Conservation (phyloP, 805 yeast genomes). For the Torulaspora microellipsoides region DNA sequence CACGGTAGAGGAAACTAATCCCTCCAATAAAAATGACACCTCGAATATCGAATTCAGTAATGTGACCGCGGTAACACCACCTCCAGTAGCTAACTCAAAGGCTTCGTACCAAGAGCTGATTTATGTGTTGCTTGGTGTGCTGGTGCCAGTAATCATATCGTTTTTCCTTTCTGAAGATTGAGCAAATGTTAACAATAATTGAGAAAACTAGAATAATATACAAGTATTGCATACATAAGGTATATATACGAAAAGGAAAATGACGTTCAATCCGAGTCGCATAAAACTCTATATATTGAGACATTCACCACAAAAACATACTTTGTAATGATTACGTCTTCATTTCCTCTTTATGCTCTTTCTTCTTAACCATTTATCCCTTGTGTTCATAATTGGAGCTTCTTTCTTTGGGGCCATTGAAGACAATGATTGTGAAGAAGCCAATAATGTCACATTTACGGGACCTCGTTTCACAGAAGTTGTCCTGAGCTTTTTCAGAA, state of each 20-base stretch:
- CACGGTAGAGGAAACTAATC: neutral
- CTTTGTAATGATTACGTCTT: no score
- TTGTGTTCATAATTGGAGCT: constrained; percentile 22
- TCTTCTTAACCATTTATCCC: constrained; percentile 35
- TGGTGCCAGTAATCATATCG: constrained; percentile 29
- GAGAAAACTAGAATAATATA: constrained; percentile 1
- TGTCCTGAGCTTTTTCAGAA: constrained; percentile 32
- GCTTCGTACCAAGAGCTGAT: constrained; percentile 17
- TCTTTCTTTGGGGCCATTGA: constrained; percentile 33
- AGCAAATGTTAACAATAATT: neutral
- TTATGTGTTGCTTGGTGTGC: constrained; percentile 25
- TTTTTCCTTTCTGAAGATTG: constrained; percentile 21
- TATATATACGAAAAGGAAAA: no score
- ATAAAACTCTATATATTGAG: no score
- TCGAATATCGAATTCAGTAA: constrained; percentile 1
- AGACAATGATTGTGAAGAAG: constrained; percentile 10
- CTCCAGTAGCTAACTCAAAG: neutral
- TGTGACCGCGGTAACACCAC: constrained; percentile 4
- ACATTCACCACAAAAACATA: no score
- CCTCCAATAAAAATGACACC: constrained; percentile 1
- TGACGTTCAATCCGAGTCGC: no score
- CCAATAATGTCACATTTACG: constrained; percentile 38
- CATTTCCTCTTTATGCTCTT: constrained; percentile 28
- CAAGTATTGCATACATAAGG: neutral
- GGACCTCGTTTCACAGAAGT: constrained; percentile 37